Conservation (phyloP, 2,329 filamentous ascomycete species). For the Monosporascus sp. region DNA sequence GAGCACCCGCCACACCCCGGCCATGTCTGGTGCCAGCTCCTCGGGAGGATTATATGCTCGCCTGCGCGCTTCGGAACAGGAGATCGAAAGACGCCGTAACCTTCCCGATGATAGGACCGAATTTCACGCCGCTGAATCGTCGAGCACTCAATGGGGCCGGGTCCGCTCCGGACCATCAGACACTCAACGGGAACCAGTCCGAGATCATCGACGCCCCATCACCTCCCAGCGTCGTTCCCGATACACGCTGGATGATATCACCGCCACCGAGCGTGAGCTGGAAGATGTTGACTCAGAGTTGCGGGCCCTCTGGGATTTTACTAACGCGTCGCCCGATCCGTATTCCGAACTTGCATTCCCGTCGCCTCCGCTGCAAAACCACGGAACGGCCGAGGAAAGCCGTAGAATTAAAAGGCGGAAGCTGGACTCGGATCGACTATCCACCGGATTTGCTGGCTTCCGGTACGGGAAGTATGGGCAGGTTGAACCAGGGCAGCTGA, state of each 20-base stretch:
- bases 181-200: neutral
- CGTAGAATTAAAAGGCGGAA: conserved; percentile 64
- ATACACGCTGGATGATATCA: conserved; percentile 6
- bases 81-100: conserved; percentile 9
- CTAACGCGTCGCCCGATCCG: conserved; percentile 10
- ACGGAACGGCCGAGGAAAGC: conserved; percentile 24
- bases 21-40: conserved; percentile 19
- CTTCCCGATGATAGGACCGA: conserved; percentile 11
- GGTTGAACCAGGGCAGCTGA: conserved; percentile 73
- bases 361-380: conserved; percentile 16
- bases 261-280: conserved; percentile 4
- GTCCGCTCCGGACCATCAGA: conserved; percentile 3
- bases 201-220: conserved; percentile 6
- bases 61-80: conserved; percentile 15
- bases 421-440: conserved; percentile 57
- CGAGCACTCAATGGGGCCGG: conserved; percentile 8
- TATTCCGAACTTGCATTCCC: conserved; percentile 21
- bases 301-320: conserved; percentile 20
- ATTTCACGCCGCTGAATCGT: neutral
- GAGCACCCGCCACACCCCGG: conserved; percentile 21
- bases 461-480: conserved; percentile 85
- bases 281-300: conserved; percentile 18
- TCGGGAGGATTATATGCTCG: conserved; percentile 11
- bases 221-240: conserved; percentile 7
- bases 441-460: conserved; percentile 51